Base-by-base conservation (phyloP, 2,329 filamentous ascomycete species). In the Hypoxylon sp. region DNA sequence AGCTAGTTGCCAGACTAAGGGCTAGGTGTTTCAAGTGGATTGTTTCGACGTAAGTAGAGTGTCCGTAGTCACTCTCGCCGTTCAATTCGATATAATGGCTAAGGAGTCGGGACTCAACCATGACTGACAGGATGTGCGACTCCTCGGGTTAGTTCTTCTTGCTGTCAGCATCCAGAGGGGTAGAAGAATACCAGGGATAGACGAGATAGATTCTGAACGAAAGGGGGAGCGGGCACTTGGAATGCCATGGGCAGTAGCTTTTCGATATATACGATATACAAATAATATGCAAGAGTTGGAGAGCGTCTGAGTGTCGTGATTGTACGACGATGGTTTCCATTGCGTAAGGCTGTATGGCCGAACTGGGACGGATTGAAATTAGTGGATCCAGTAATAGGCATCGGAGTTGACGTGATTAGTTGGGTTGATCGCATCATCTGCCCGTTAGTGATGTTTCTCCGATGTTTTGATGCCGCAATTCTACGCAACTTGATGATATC, bases 391-490 rank as follows among this genome's bases (percentile, higher is more conserved):
- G 70, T 74, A 57, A 70, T 48, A 64, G 52, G 46, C 39, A 67
- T 52, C 67, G 65, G 70, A 67, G 64, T 73, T 74, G 73, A 74
- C 73, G 73, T 74, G 71, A 74, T 75, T 61, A 62, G 64, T 74
- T 69, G 70, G 70, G 64, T 63, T 72, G 69, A 75, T 75, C 70
- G 67, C 73, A 73, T 68, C 73, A 75, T 74, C 43, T 41, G 32
- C 27, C 12, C 21, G 6, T 59, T 64, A 67, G 61, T 67, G 65
- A 65, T 66, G 39, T 21, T 63, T 57, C 61, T 57, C 63, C 54
- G 48, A 58, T 45, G 43, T 56, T 53, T 55, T 56, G 52, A 70
- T 63, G 64, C 65, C 65, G 58, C 56, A 58, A 60, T 69, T 63
- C 50, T 45, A 55, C 45, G 47, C 58, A 52, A 52, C 58, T 62